Conservation (phyloP, 352 stramenopile species). For the Stephanocyclus meneghinianus region DNA sequence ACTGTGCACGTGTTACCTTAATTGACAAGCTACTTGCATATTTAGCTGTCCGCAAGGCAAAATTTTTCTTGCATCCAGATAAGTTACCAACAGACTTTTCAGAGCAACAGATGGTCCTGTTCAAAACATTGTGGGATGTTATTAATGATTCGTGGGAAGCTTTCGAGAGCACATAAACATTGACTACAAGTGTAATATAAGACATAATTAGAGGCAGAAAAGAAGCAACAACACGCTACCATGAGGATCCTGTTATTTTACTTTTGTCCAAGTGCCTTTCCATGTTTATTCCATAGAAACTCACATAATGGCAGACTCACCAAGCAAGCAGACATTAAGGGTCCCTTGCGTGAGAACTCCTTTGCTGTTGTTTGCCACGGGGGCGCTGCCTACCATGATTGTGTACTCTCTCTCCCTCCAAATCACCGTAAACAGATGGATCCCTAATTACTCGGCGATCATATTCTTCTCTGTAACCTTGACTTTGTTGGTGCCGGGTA, state of each 20-base stretch:
- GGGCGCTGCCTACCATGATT: not conserved
- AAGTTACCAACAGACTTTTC: constrained; percentile 19
- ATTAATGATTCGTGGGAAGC: constrained; percentile 7
- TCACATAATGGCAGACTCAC: too few relatives aligned
- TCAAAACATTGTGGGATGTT: constrained; percentile 24
- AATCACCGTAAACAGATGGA: not conserved
- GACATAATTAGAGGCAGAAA: too few relatives aligned
- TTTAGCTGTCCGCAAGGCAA: constrained; percentile 15
- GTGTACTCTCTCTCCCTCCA: not conserved
- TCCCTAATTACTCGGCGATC: not conserved
- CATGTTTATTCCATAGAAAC: too few relatives aligned
- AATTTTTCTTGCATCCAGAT: constrained; percentile 23
- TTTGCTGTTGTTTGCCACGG: constrained; percentile 5
- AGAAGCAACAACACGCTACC: too few relatives aligned
- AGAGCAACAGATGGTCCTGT: constrained; percentile 7
- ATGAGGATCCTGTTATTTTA: too few relatives aligned
- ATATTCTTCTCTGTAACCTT: constrained; percentile 8
- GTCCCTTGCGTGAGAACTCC: not conserved
- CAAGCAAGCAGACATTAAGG: not conserved
- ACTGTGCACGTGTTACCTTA: not conserved
- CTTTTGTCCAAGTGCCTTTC: too few relatives aligned
- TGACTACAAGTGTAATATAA: too few relatives aligned
- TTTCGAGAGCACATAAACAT: not conserved
- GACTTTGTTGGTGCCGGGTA: not conserved
- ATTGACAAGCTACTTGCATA: not conserved